Percentiles rank a stretch among this genome's conserved stretches.
These are phyloP conservation scores for Inonotus obliquus DNA, from an alignment of 1,284 basidiomycete genomes.

Conservation along the genomic window DNA sequence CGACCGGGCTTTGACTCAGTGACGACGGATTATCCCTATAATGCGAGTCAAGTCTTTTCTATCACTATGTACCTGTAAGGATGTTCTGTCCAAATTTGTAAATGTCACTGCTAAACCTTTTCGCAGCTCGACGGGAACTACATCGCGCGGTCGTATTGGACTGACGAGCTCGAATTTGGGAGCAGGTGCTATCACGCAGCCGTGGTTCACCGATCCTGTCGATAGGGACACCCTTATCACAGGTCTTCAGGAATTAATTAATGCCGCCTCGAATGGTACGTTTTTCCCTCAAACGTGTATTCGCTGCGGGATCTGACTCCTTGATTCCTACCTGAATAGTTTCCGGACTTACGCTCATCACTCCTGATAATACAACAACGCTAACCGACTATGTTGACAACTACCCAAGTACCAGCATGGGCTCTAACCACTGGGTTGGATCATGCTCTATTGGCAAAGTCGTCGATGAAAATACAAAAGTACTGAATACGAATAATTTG, in stretches of 20 bases:
- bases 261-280: conserved; percentile 37
- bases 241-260: conserved; percentile 45
- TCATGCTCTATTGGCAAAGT: conserved; percentile 36
- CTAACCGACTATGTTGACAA: conserved; percentile 47
- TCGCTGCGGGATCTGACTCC: neutral
- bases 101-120: conserved; percentile 10
- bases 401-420: conserved; percentile 43
- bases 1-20: conserved; percentile 58
- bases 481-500: conserved; percentile 53
- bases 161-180: conserved; percentile 46
- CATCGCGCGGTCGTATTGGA: conserved; percentile 58
- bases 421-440: conserved; percentile 59
- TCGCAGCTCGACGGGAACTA: conserved; percentile 48
- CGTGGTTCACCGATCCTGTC: conserved; percentile 54
- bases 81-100: neutral
- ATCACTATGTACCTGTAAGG: conserved; percentile 53
- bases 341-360: conserved; percentile 47
- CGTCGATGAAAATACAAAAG: conserved; percentile 54
- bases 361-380: conserved; percentile 52
- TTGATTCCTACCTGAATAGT: conserved; percentile 29
- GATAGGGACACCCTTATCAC: conserved; percentile 48
- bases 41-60: conserved; percentile 52
- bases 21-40: conserved; percentile 47
- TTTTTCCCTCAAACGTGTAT: neutral
- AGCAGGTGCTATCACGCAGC: conserved; percentile 43